Conservation (phyloP, 2,329 filamentous ascomycete genomes). For the Fusarium tanahbumbuense region DNA sequence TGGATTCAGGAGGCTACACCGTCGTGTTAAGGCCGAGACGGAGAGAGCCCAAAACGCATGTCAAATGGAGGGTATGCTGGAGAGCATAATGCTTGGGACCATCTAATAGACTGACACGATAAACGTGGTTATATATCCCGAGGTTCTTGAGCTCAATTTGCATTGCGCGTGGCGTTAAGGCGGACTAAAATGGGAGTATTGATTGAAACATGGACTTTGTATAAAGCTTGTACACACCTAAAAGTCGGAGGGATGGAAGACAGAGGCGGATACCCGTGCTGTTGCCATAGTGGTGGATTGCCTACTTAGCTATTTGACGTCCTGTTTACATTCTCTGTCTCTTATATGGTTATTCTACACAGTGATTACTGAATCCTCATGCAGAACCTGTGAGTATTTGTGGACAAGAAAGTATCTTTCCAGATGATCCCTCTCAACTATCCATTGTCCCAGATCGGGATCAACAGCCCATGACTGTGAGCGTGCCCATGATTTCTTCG, state of each 20-base stretch:
- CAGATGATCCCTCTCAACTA: not conserved
- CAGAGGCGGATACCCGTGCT: slow-evolving; percentile 4
- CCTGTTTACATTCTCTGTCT: slow-evolving; percentile 11
- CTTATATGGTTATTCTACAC: not conserved
- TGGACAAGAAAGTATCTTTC: not conserved
- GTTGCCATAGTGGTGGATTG: not conserved
- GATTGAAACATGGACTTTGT: slow-evolving; percentile 38
- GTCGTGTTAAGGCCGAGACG: slow-evolving; percentile 79
- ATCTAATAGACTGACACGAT: slow-evolving; percentile 38
- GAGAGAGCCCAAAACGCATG: slow-evolving; percentile 86
- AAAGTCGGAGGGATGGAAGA: not conserved
- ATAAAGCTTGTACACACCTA: slow-evolving; percentile 29
- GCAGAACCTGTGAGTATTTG: not conserved
- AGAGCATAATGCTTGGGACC: slow-evolving; percentile 65
- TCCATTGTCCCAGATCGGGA: not conserved
- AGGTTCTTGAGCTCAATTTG: slow-evolving; percentile 42
- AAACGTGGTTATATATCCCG: slow-evolving; percentile 37
- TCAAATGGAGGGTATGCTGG: slow-evolving; percentile 88
- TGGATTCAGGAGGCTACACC: slow-evolving; percentile 75
- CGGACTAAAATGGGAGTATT: slow-evolving; percentile 44
- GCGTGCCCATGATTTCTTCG: not conserved
- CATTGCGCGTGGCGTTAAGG: slow-evolving; percentile 47
- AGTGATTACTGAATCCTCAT: not conserved
- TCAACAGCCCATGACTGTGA: not conserved
- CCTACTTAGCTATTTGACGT: slow-evolving; percentile 20